Conservation (phyloP, 331 rosid species). For the Prunus yedoensis region DNA sequence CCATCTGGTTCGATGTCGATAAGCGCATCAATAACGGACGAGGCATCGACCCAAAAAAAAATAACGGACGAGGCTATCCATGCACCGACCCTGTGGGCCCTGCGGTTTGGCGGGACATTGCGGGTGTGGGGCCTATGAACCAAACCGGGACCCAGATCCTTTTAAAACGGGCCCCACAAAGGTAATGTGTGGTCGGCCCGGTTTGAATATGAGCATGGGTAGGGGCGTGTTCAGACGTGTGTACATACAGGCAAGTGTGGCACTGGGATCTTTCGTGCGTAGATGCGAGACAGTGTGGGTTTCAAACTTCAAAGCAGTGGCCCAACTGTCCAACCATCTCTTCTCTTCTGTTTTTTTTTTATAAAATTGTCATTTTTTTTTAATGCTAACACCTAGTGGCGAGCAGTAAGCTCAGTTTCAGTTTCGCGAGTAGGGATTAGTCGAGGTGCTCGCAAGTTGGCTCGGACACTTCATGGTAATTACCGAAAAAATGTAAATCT, state of each 20-base stretch:
- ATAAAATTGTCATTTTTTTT: too few species aligned
- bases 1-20: neutral
- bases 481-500: too few species aligned
- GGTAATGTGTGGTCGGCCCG: neutral
- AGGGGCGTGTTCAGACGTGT: neutral
- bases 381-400: too few species aligned
- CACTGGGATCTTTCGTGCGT: neutral
- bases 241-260: neutral
- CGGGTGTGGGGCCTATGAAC: neutral
- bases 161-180: too few species aligned
- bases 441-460: fast-evolving
- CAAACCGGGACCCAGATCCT: neutral
- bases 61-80: neutral
- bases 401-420: too few species aligned
- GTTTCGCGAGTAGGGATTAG: too few species aligned
- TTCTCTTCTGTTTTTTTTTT: neutral
- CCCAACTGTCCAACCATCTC: neutral
- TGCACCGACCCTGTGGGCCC: conserved; percentile 36
- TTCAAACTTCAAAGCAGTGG: neutral
- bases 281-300: neutral
- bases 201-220: neutral
- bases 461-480: too few species aligned
- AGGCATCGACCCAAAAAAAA: too few species aligned
- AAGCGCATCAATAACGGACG: neutral
- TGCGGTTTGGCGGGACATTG: conserved; percentile 1